phyloP scores from a whole-genome alignment of 768 basidiomycete species.

The Calocybe indica region DNA sequence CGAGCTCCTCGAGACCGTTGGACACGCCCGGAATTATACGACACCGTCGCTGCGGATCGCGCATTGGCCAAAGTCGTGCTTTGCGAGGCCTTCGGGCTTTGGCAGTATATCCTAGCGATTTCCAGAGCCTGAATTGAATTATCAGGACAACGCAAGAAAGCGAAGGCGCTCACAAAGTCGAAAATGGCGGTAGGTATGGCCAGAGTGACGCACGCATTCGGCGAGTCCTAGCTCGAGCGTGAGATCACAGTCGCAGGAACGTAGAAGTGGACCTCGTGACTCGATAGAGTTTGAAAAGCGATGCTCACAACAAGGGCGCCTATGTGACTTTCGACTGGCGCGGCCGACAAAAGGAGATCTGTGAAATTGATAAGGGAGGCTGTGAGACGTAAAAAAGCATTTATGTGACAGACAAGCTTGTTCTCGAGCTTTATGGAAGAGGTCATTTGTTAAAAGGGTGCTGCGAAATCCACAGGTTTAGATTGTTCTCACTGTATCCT shows the following conservation, averaged over 20 bases:
- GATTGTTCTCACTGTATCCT: slow-evolving; percentile 55
- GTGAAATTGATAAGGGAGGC: background rate
- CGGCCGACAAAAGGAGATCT: slow-evolving; percentile 63
- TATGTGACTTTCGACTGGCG: slow-evolving; percentile 59
- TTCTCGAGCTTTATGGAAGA: slow-evolving; percentile 48
- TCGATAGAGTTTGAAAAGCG: background rate
- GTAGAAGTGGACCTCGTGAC: background rate
- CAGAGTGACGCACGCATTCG: slow-evolving; percentile 73
- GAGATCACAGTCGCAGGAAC: too few relatives aligned
- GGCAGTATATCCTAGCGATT: slow-evolving; percentile 57
- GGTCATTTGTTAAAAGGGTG: background rate
- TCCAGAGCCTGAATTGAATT: background rate
- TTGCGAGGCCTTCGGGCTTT: slow-evolving; percentile 53
- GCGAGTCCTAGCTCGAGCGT: slow-evolving; percentile 26
- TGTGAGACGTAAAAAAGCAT: background rate
- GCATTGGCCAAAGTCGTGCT: slow-evolving; percentile 56
- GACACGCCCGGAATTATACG: slow-evolving; percentile 16
- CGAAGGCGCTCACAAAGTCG: slow-evolving; percentile 42
- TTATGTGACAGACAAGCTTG: slow-evolving; percentile 51
- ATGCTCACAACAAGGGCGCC: slow-evolving; percentile 60
- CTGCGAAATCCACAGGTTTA: background rate
- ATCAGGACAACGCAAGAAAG: background rate
- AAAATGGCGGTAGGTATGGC: slow-evolving; percentile 76
- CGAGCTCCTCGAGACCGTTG: too few relatives aligned
- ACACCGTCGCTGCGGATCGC: slow-evolving; percentile 62